A percentile compares a stretch with the other conserved stretches of the same genome.
These are phyloP conservation scores for Pisolithus marmoratus DNA, from an alignment of 768 basidiomycete species.

Conservation along the genomic window DNA sequence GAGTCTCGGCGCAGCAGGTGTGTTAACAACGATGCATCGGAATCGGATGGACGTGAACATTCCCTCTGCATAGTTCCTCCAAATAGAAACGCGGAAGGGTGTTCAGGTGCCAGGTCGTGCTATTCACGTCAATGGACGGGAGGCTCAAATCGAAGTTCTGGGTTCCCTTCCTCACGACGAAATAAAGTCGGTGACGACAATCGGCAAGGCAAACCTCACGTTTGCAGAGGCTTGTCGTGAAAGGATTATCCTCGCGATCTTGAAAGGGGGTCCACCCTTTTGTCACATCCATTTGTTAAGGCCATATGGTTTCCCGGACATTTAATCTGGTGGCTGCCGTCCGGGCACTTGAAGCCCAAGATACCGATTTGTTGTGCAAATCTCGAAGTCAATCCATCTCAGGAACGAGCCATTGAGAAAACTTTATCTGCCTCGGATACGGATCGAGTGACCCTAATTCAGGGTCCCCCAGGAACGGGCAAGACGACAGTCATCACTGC, in stretches of 20 bases:
- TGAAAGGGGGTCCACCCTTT: constrained; percentile 17
- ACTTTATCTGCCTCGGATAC: constrained; percentile 20
- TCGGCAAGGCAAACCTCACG: constrained; percentile 52
- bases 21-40: too few relatives aligned
- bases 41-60: too few relatives aligned
- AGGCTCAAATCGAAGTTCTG: constrained; percentile 25
- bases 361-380: background rate
- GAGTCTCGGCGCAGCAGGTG: too few relatives aligned
- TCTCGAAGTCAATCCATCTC: constrained; percentile 20
- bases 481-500: constrained; percentile 41
- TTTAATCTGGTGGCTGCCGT: constrained; percentile 10
- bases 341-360: background rate
- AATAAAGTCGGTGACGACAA: constrained; percentile 37
- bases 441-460: constrained; percentile 21
- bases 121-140: constrained; percentile 32
- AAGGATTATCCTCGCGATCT: constrained; percentile 13
- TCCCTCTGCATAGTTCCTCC: constrained; percentile 9
- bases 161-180: constrained; percentile 10
- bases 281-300: constrained; percentile 20
- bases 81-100: constrained; percentile 7
- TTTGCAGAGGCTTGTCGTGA: constrained; percentile 40
- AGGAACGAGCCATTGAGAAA: constrained; percentile 18
- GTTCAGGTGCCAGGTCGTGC: constrained; percentile 14
- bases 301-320: constrained; percentile 23
- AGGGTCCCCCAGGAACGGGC: constrained; percentile 17